Percentiles rank a stretch among this genome's conserved stretches.
phyloP scores from a whole-genome alignment of 2,329 filamentous ascomycete species.

The Phialophora expanda region DNA sequence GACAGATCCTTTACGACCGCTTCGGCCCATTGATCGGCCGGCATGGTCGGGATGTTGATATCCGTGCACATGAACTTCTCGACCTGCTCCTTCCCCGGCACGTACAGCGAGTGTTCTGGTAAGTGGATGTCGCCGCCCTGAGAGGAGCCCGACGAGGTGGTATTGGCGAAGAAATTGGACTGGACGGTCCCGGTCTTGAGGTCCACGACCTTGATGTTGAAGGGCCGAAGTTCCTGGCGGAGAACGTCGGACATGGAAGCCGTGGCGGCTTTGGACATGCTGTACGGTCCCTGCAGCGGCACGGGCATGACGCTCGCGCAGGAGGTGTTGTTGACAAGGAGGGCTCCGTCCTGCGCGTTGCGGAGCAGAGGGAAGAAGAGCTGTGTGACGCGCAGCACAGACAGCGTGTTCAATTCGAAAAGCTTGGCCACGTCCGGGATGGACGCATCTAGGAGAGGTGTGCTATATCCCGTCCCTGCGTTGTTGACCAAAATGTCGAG shows the following conservation, averaged over 20 bases:
- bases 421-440: constrained; percentile 43
- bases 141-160: constrained; percentile 3
- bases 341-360: constrained; percentile 56
- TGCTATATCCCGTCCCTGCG: constrained; percentile 46
- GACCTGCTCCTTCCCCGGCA: constrained; percentile 23
- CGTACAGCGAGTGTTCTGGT: constrained; percentile 19
- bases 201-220: constrained; percentile 42
- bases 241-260: constrained; percentile 46
- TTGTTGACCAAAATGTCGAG: constrained; percentile 56
- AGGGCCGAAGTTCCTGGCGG: constrained; percentile 43
- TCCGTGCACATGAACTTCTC: constrained; percentile 25
- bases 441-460: constrained; percentile 42
- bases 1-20: constrained; percentile 61
- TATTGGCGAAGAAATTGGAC: constrained; percentile 29
- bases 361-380: constrained; percentile 35
- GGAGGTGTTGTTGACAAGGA: constrained; percentile 49
- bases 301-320: constrained; percentile 40
- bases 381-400: constrained; percentile 46
- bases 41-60: constrained; percentile 5
- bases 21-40: constrained; percentile 29
- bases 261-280: constrained; percentile 43
- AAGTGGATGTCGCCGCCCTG: constrained; percentile 2
- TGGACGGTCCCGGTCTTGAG: constrained; percentile 40
- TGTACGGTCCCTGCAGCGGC: constrained; percentile 45
- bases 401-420: constrained; percentile 53